Evolutionary conservation across 2,329 filamentous ascomycete species (phyloP).

Genomic region (Didymellaceae sp.): DNA sequence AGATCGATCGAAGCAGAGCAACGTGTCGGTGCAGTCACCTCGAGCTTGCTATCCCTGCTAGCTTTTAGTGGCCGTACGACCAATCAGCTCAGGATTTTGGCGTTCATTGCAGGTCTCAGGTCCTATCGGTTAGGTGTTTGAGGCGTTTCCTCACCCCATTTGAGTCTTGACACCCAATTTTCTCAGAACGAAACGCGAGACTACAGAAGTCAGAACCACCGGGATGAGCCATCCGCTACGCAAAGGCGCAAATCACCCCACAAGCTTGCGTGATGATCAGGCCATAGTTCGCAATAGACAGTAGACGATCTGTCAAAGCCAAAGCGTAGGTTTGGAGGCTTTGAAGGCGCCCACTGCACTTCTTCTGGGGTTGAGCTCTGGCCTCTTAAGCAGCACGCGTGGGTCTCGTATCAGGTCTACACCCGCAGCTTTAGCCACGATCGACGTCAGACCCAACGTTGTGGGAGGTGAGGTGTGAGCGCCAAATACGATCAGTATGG

Average conservation of each 20-base stretch:
- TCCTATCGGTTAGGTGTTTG: constrained; percentile 4
- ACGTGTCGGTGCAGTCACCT: constrained; percentile 1
- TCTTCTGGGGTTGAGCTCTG: neutral
- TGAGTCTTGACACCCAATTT: constrained; percentile 11
- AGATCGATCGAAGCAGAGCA: constrained; percentile 13
- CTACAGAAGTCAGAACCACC: constrained; percentile 6
- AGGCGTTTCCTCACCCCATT: constrained; percentile 17
- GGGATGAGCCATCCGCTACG: neutral
- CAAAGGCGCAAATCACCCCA: constrained; percentile 14
- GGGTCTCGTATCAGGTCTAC: constrained; percentile 2
- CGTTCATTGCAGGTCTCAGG: constrained; percentile 12
- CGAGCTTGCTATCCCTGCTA: constrained; percentile 3
- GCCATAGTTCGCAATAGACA: constrained; percentile 6
- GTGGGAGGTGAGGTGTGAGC: constrained; percentile 3
- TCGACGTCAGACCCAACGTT: constrained; percentile 9
- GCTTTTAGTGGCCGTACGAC: constrained; percentile 14
- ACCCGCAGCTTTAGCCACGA: constrained; percentile 5
- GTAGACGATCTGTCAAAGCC: neutral
- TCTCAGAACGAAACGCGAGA: constrained; percentile 6
- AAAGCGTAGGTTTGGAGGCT: neutral
- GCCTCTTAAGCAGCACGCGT: constrained; percentile 1
- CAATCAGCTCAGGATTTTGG: constrained; percentile 10
- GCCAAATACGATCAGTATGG: neutral
- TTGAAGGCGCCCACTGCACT: neutral
- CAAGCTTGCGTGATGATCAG: constrained; percentile 18